Conservation (phyloP, 2,329 filamentous ascomycete species). For the Ceratocystis alfenasii region DNA sequence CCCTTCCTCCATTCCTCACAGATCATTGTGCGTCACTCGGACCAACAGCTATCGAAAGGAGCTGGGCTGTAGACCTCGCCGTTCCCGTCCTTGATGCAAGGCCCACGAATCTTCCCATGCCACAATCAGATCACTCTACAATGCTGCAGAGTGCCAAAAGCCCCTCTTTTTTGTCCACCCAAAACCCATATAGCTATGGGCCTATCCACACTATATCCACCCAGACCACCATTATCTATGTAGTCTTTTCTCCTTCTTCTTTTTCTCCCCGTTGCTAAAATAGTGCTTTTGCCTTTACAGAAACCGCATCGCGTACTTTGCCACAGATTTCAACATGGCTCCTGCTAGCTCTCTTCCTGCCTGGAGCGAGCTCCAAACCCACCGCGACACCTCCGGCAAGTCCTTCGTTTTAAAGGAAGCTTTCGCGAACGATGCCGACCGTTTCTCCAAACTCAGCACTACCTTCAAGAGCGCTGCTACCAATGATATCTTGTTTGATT, state of each 20-base stretch:
- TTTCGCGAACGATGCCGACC: constrained; percentile 75
- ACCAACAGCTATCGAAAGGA: neutral
- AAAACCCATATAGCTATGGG: constrained; percentile 9
- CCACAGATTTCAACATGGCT: constrained; percentile 43
- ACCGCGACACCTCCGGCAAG: constrained; percentile 77
- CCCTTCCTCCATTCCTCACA: neutral
- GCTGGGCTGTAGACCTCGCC: constrained; percentile 7
- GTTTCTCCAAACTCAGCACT: constrained; percentile 82
- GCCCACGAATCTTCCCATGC: constrained; percentile 5
- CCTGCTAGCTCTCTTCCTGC: constrained; percentile 76
- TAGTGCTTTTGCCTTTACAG: neutral
- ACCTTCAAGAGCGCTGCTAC: constrained; percentile 73
- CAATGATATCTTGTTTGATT: constrained; percentile 90
- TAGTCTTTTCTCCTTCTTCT: neutral
- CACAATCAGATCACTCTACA: neutral
- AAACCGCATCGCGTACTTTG: neutral
- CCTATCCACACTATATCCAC: constrained; percentile 3
- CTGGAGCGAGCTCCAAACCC: constrained; percentile 83
- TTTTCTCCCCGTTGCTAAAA: neutral
- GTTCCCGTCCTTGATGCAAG: constrained; percentile 14
- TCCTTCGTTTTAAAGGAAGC: constrained; percentile 86
- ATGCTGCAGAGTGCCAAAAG: neutral
- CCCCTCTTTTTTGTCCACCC: constrained; percentile 9
- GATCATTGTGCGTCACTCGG: neutral
- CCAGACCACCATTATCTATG: neutral